A percentile compares a stretch with the other conserved stretches of the same genome.
Evolutionary conservation across 495 filamentous ascomycete species (phyloP).

Genomic region (Lophiostoma macrostomum): DNA sequence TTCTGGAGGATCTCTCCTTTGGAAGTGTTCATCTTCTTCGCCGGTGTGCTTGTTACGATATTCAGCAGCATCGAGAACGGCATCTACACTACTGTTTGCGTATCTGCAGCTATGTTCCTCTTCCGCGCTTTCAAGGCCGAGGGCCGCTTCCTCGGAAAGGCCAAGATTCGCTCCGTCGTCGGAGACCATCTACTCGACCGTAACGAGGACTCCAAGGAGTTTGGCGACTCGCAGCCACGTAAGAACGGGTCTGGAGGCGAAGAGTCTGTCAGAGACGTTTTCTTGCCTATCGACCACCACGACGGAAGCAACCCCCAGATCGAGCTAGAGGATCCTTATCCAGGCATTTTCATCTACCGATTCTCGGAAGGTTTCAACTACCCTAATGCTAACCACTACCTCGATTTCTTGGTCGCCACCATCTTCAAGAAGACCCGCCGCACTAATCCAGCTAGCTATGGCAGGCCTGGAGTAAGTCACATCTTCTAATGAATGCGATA

Average conservation of each 20-base stretch:
- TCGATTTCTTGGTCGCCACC: slow-evolving; percentile 70
- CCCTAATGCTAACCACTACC: slow-evolving; percentile 87
- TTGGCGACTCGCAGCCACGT: background rate
- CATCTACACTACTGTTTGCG: slow-evolving; percentile 79
- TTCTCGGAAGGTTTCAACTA: slow-evolving; percentile 98
- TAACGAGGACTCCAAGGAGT: slow-evolving; percentile 43
- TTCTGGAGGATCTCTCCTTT: slow-evolving; percentile 93
- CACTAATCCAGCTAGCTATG: slow-evolving; percentile 64
- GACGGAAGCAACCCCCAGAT: slow-evolving; percentile 91
- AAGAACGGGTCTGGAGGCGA: slow-evolving; percentile 36
- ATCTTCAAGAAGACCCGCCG: slow-evolving; percentile 76
- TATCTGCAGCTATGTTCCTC: slow-evolving; percentile 75
- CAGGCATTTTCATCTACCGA: slow-evolving; percentile 95
- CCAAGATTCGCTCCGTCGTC: slow-evolving; percentile 86
- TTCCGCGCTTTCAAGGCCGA: slow-evolving; percentile 81
- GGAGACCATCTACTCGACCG: slow-evolving; percentile 74
- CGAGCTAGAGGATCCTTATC: slow-evolving; percentile 74
- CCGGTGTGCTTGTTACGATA: slow-evolving; percentile 85
- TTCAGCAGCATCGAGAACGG: slow-evolving; percentile 88
- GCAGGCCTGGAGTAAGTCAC: slow-evolving; percentile 54
- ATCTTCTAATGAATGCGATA: background rate
- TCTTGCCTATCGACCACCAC: slow-evolving; percentile 81
- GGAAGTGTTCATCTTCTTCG: slow-evolving; percentile 90
- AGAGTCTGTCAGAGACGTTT: slow-evolving; percentile 63
- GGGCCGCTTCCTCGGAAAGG: slow-evolving; percentile 82